Conservation (phyloP, 768 basidiomycete species). For the Rhodosporidiobolus odoratus region DNA sequence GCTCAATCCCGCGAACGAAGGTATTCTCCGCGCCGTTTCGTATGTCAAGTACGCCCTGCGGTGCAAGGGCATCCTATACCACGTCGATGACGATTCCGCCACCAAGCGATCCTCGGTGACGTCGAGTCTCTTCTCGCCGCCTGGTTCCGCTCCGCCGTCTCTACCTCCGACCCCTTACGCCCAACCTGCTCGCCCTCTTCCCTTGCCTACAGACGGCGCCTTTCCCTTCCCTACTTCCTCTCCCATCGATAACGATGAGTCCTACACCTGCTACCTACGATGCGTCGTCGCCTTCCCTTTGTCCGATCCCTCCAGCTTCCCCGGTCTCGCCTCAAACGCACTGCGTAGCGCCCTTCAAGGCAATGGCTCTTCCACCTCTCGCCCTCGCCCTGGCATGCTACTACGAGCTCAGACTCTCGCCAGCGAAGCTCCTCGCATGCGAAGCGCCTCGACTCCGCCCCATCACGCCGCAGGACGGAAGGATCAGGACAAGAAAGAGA, state of each 20-base stretch:
- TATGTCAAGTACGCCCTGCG: conserved; percentile 45
- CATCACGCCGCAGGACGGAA: neutral
- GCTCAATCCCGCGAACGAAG: conserved; percentile 42
- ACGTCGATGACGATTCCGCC: conserved; percentile 28
- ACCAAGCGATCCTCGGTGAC: neutral
- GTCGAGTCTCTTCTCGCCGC: neutral
- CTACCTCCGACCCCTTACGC: conserved; percentile 23
- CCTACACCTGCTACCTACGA: conserved; percentile 22
- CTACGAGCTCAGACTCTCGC: neutral
- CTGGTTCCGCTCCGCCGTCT: neutral
- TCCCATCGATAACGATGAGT: conserved; percentile 1
- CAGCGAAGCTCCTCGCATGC: neutral
- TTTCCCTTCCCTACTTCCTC: conserved; percentile 1
- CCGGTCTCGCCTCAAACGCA: conserved; percentile 17
- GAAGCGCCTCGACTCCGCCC: conserved; percentile 19
- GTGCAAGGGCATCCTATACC: conserved; percentile 44
- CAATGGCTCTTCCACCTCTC: too few relatives aligned
- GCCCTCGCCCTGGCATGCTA: neutral
- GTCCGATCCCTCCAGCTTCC: neutral
- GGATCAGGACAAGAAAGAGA: conserved; percentile 14
- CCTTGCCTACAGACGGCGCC: neutral
- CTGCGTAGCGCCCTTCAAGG: conserved; percentile 23
- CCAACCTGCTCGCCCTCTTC: neutral
- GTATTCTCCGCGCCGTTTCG: conserved; percentile 40
- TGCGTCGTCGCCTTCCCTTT: conserved; percentile 27